Evolutionary conservation across 495 filamentous ascomycete species (phyloP), one percentile per base, ranked within the genome.

Genomic region (Aspergillus heteromorphus): DNA sequence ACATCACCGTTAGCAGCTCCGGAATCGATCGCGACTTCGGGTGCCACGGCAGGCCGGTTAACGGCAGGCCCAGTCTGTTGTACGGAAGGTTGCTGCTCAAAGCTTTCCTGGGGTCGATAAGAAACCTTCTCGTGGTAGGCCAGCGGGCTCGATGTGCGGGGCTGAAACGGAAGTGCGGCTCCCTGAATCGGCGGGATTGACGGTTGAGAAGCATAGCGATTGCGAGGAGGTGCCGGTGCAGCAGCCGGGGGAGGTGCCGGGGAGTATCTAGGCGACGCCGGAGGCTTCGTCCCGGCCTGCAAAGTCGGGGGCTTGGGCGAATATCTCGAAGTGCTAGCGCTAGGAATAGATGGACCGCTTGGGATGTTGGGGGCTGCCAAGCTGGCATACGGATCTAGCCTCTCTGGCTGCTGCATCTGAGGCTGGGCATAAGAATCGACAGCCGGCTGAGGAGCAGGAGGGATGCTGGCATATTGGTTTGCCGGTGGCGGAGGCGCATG

Each of bases 111-210:
- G 3, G 68, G 63, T 41, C 72, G 72, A 30, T 75, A 73, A 3
- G 69, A 72, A 21, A 60, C 58, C 49, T 74, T 75, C 48, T 77
- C 73, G 49, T 77, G 73, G 49, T 91, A 83, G 17, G 88, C 91
- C 25, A 95, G 74, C 10, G 89, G 91, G 63, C 90, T 95, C 17
- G 88, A 93, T 17, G 89, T 93, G 49, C 89, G 83, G 8, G 90
- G 89, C 53, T 88, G 88, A 68, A 91, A 90, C 11, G 86, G 79
- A 60, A 90, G 72, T 4, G 77, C 56, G 4, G 80, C 75, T 23
- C 80, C 45, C 69, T 68, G 57, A 67, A 62, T 49, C 64, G 67
- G 74, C 62, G 63, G 80, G 75, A 50, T 55, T 34, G 69, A 48
- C 16, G 80, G 77, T 51, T 79, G 77, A 20, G 76, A 78, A 17